Conservation (phyloP, 139 green algal species). For the Yamagishiella unicocca region DNA sequence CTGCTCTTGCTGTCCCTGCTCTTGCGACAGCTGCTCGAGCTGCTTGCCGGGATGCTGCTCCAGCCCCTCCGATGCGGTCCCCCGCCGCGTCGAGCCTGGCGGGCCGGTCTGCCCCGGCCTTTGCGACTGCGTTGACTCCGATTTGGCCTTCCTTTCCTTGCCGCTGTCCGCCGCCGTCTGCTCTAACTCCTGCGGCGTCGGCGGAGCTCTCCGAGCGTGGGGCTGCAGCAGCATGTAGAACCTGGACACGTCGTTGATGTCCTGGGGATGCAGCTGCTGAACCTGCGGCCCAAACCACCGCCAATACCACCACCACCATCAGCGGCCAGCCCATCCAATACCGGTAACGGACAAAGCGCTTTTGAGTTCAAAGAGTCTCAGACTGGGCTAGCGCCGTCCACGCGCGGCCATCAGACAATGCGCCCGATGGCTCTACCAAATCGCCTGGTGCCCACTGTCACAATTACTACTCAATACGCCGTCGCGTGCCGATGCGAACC, state of each 20-base stretch:
- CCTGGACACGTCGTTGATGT: slow-evolving; percentile 66
- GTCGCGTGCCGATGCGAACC: neutral
- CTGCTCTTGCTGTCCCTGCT: neutral
- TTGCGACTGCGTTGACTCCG: too few relatives aligned
- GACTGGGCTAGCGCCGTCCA: too few relatives aligned
- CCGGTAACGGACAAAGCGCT: neutral
- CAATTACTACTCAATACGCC: neutral
- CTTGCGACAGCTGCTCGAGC: neutral
- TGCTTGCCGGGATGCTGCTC: neutral
- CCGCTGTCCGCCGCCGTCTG: neutral
- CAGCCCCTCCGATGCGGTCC: too few relatives aligned
- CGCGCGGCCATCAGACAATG: neutral
- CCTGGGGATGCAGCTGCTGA: slow-evolving; percentile 44
- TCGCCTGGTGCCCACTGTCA: too few relatives aligned
- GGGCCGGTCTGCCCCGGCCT: too few relatives aligned
- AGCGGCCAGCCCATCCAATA: neutral
- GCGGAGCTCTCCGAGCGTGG: neutral
- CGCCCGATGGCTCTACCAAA: too few relatives aligned
- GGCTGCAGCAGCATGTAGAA: slow-evolving; percentile 68
- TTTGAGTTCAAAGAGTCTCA: neutral
- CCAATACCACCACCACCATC: too few relatives aligned
- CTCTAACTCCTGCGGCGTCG: neutral
- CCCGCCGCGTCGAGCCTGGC: too few relatives aligned
- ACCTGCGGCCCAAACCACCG: too few relatives aligned
- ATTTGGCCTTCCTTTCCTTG: too few relatives aligned